Evolutionary conservation across 441 rosid species (phyloP).

Genomic region (Biscutella auriculata): DNA sequence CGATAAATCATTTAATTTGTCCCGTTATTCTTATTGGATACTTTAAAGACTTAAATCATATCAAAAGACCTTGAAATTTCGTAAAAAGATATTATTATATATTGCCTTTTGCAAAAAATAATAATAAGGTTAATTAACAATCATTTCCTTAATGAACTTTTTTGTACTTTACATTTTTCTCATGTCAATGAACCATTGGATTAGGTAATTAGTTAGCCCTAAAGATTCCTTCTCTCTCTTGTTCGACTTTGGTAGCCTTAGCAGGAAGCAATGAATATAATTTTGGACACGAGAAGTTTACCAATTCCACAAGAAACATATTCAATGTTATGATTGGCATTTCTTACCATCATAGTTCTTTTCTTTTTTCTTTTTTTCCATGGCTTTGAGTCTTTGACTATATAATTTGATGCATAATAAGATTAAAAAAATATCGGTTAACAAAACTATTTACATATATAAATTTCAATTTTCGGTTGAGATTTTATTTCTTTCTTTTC

Average conservation of each 20-base stretch:
- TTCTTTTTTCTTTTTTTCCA: not conserved
- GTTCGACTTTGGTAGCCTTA: conserved; percentile 14
- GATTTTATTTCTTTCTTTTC: too few species aligned
- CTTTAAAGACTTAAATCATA: conserved; percentile 8
- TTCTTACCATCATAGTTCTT: conserved; percentile 23
- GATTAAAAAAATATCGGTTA: too few species aligned
- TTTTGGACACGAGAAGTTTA: conserved; percentile 20
- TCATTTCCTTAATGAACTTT: conserved; percentile 22
- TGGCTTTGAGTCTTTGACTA: not conserved
- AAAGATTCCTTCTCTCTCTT: conserved; percentile 3
- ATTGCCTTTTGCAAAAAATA: not conserved
- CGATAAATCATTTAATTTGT: not conserved
- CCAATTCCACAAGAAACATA: conserved; percentile 23
- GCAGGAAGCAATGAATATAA: conserved; percentile 25
- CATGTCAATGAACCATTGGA: conserved; percentile 14
- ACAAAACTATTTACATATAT: too few species aligned
- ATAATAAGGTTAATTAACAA: not conserved
- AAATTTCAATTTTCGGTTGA: too few species aligned
- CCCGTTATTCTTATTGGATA: conserved; percentile 2
- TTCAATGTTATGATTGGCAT: conserved; percentile 23
- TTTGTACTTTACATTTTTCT: conserved; percentile 13
- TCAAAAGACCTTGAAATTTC: not conserved
- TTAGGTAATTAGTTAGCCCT: not conserved
- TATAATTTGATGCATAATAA: too few species aligned
- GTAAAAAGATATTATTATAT: not conserved